These are phyloP conservation scores for Lomentospora prolificans DNA, from an alignment of 2,329 filamentous ascomycete genomes.

Conservation along the genomic window DNA sequence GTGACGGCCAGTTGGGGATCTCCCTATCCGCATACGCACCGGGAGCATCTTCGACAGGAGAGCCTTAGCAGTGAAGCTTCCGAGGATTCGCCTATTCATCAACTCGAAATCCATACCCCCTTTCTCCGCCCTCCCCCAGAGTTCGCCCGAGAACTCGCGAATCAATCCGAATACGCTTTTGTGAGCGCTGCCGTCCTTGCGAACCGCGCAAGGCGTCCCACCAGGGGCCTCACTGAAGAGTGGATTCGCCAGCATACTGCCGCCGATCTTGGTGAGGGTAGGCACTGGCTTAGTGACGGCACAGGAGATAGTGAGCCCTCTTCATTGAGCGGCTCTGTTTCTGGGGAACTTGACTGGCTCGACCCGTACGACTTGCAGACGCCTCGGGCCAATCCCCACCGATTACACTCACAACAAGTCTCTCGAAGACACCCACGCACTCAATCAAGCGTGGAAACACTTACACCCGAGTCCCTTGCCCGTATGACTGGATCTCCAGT, in stretches of 20 bases:
- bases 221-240: slow-evolving; percentile 63
- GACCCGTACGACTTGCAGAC: slow-evolving; percentile 34
- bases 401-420: slow-evolving; percentile 10
- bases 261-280: slow-evolving; percentile 59
- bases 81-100: slow-evolving; percentile 51
- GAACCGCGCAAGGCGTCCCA: slow-evolving; percentile 50
- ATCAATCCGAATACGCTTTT: slow-evolving; percentile 18
- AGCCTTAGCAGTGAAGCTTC: slow-evolving; percentile 50
- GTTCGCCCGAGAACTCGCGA: slow-evolving; percentile 17
- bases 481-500: slow-evolving; percentile 6
- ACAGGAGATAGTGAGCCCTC: slow-evolving; percentile 58
- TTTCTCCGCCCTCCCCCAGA: slow-evolving; percentile 49
- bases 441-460: slow-evolving; percentile 47
- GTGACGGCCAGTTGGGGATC: slow-evolving; percentile 84
- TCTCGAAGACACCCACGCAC: slow-evolving; percentile 28
- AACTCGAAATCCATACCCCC: slow-evolving; percentile 51
- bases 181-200: slow-evolving; percentile 51
- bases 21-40: slow-evolving; percentile 64
- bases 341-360: slow-evolving; percentile 41
- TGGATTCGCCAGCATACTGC: slow-evolving; percentile 81
- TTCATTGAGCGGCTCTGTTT: slow-evolving; percentile 59
- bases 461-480: slow-evolving; percentile 26
- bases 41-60: slow-evolving; percentile 34
- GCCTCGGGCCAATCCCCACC: slow-evolving; percentile 28
- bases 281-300: slow-evolving; percentile 73